Conservation (phyloP, 2,329 filamentous ascomycete species). For the Colletotrichum tropicicola region DNA sequence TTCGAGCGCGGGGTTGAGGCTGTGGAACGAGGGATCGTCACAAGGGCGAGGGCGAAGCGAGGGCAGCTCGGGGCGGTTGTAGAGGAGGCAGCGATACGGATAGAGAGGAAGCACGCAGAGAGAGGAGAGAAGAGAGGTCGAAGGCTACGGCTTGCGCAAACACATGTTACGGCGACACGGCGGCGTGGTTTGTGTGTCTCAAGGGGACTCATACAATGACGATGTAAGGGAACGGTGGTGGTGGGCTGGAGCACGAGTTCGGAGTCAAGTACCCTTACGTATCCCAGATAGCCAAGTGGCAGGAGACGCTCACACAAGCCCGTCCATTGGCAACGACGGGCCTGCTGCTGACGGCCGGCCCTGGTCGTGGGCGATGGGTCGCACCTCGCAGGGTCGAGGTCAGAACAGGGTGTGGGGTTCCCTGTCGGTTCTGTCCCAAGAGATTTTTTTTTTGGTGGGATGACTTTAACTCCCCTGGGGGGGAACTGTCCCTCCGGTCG, state of each 20-base stretch:
- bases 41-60: constrained; percentile 11
- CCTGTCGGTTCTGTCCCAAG: constrained; percentile 11
- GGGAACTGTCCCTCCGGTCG: constrained; percentile 4
- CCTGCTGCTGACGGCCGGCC: not conserved
- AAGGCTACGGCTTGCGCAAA: constrained; percentile 19
- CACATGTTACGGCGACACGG: constrained; percentile 23
- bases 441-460: constrained; percentile 26
- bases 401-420: constrained; percentile 20
- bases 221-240: constrained; percentile 25
- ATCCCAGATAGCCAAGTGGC: constrained; percentile 6
- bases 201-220: constrained; percentile 21
- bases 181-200: constrained; percentile 11
- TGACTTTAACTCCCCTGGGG: constrained; percentile 12
- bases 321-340: constrained; percentile 1
- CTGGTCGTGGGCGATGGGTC: constrained; percentile 22
- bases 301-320: constrained; percentile 21
- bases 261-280: constrained; percentile 11
- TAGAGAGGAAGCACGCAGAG: not conserved
- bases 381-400: constrained; percentile 17
- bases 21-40: constrained; percentile 24
- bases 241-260: too few relatives aligned
- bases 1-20: constrained; percentile 21
- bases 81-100: not conserved
- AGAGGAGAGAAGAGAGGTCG: not conserved
- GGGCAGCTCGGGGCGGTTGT: not conserved